These are phyloP conservation scores for Aspergillus pseudoterreus DNA, from an alignment of 2,329 filamentous ascomycete species.

Conservation along the genomic window DNA sequence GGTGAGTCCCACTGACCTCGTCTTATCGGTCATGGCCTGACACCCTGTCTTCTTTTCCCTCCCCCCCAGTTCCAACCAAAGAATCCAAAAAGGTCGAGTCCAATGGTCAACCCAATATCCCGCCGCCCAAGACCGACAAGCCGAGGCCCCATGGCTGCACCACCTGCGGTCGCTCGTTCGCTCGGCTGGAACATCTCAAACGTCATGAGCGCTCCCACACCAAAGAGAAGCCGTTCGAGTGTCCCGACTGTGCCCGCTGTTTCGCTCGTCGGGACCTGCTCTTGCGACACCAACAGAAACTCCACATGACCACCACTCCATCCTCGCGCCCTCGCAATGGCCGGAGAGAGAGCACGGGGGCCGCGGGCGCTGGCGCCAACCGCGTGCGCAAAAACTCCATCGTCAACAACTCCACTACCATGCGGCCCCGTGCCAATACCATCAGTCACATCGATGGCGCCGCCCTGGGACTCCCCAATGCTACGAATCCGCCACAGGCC, in stretches of 20 bases:
- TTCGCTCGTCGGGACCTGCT: slow-evolving; percentile 91
- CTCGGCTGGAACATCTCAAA: slow-evolving; percentile 92
- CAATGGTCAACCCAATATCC: slow-evolving; percentile 37
- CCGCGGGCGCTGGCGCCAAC: slow-evolving; percentile 62
- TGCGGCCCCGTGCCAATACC: slow-evolving; percentile 90
- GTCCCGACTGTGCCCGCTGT: slow-evolving; percentile 87
- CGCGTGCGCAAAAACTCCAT: slow-evolving; percentile 91
- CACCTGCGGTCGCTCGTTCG: slow-evolving; percentile 89
- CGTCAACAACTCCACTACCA: slow-evolving; percentile 57
- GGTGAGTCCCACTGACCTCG: slow-evolving; percentile 29
- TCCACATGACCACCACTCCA: slow-evolving; percentile 88
- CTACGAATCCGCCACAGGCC: slow-evolving; percentile 19
- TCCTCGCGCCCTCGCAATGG: slow-evolving; percentile 77
- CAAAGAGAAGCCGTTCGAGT: slow-evolving; percentile 98
- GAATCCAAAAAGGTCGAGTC: slow-evolving; percentile 28
- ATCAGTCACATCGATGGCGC: slow-evolving; percentile 86
- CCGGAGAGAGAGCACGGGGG: slow-evolving; percentile 81
- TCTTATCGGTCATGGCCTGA: slow-evolving; percentile 2
- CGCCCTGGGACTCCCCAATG: slow-evolving; percentile 61
- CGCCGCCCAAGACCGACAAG: slow-evolving; percentile 93
- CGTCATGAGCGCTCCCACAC: slow-evolving; percentile 97
- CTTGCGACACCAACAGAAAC: slow-evolving; percentile 94
- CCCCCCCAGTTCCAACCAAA: slow-evolving; percentile 19
- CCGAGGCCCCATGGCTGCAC: slow-evolving; percentile 90
- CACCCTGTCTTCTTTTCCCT: slow-evolving; percentile 13